These are phyloP conservation scores for Teunomyces aglyptinius DNA, from an alignment of 805 yeast genomes.

Conservation along the genomic window DNA sequence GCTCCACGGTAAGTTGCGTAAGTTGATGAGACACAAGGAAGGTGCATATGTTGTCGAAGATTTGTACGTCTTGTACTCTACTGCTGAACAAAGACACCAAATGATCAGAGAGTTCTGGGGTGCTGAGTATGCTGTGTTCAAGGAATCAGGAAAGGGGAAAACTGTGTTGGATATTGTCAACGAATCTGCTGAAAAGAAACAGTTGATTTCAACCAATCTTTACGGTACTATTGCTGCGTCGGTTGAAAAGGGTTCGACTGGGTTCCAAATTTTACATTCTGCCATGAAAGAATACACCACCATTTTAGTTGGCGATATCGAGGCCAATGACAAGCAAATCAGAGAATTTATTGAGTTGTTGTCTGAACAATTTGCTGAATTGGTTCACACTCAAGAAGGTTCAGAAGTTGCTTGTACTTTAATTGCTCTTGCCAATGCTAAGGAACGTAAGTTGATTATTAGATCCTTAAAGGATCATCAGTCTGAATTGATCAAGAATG, in stretches of 20 bases:
- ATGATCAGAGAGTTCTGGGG: constrained; percentile 98
- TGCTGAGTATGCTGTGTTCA: constrained; percentile 87
- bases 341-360: constrained; percentile 80
- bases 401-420: constrained; percentile 83
- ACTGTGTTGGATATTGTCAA: constrained; percentile 62
- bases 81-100: constrained; percentile 79
- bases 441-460: constrained; percentile 81
- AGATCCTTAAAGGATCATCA: constrained; percentile 74
- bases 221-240: constrained; percentile 83
- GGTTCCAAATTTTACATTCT: constrained; percentile 93
- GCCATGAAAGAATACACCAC: constrained; percentile 88
- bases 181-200: constrained; percentile 75
- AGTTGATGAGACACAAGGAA: constrained; percentile 93
- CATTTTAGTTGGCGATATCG: constrained; percentile 57
- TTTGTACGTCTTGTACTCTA: constrained; percentile 78
- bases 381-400: constrained; percentile 95
- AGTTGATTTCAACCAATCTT: constrained; percentile 70
- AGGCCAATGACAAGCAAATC: constrained; percentile 52
- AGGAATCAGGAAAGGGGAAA: constrained; percentile 65
- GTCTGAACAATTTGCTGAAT: constrained; percentile 86
- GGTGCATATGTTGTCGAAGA: constrained; percentile 98
- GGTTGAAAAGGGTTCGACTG: constrained; percentile 93
- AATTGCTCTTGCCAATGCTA: constrained; percentile 81
- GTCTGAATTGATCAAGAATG: constrained; percentile 74
- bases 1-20: constrained; percentile 86